A percentile compares a stretch with the other conserved stretches of the same genome.
phyloP scores from a whole-genome alignment of 1,284 basidiomycete genomes.

The Pseudozyma tsukubaensis region DNA sequence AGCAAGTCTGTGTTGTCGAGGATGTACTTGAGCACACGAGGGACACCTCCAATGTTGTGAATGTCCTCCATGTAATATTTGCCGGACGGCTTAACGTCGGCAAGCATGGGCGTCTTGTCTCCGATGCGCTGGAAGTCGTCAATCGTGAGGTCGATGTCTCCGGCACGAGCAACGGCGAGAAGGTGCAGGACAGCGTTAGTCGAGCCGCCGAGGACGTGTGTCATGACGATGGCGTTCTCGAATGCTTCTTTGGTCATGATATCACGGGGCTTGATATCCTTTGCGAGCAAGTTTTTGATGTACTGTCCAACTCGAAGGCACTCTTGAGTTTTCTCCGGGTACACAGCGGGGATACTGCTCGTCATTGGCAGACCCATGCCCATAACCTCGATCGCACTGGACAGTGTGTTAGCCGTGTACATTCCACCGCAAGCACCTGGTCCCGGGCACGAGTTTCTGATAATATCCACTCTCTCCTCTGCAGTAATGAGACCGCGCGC shows the following conservation, averaged over 20 bases:
- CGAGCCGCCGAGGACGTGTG: slow-evolving; percentile 76
- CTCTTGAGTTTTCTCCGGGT: slow-evolving; percentile 85
- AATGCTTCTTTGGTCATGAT: slow-evolving; percentile 96
- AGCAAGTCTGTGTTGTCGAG: slow-evolving; percentile 78
- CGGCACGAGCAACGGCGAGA: slow-evolving; percentile 88
- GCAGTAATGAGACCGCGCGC: slow-evolving; percentile 84
- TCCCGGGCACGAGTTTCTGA: slow-evolving; percentile 92
- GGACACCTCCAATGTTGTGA: slow-evolving; percentile 74
- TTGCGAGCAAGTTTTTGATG: slow-evolving; percentile 82
- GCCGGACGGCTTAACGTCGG: slow-evolving; percentile 81
- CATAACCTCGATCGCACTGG: slow-evolving; percentile 87
- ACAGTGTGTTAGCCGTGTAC: slow-evolving; percentile 98
- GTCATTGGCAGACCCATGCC: slow-evolving; percentile 88
- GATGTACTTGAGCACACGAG: slow-evolving; percentile 76
- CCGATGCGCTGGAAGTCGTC: slow-evolving; percentile 79
- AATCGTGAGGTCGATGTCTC: slow-evolving; percentile 81
- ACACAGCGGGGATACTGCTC: slow-evolving; percentile 84
- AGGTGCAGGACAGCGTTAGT: slow-evolving; percentile 93
- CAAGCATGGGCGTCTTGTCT: slow-evolving; percentile 85
- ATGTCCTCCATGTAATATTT: slow-evolving; percentile 83
- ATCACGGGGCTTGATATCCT: slow-evolving; percentile 89
- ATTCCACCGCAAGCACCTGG: slow-evolving; percentile 94
- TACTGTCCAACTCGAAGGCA: slow-evolving; percentile 84
- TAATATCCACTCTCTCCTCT: slow-evolving; percentile 82
- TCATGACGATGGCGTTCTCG: slow-evolving; percentile 90